These are phyloP conservation scores for Apiotrichum mycotoxinovorans DNA, from an alignment of 1,284 basidiomycete species.

Conservation along the genomic window DNA sequence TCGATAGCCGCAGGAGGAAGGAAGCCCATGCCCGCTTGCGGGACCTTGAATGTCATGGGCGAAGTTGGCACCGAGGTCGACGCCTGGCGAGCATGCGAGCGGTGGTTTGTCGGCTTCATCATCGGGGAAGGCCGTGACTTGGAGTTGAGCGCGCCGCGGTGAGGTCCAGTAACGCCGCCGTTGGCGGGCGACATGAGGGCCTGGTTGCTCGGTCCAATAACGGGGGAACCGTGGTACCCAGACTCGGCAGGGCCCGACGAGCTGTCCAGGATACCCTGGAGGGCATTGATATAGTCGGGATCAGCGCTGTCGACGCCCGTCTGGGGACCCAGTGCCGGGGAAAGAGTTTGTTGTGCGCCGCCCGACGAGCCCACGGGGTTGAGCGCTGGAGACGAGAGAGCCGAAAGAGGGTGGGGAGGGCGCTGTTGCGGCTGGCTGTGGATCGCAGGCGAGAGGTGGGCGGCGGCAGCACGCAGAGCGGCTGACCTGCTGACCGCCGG, in stretches of 20 bases:
- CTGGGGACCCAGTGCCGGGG: constrained; percentile 43
- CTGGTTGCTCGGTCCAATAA: constrained; percentile 6
- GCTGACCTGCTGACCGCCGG: constrained; percentile 36
- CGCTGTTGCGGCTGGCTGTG: constrained; percentile 21
- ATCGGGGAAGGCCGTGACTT: constrained; percentile 48
- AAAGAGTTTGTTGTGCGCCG: constrained; percentile 46
- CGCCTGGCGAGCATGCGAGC: constrained; percentile 23
- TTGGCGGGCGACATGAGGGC: constrained; percentile 14
- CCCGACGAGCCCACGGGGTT: constrained; percentile 45
- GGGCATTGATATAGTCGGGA: constrained; percentile 39
- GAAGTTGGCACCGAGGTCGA: constrained; percentile 28
- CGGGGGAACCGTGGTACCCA: constrained; percentile 14
- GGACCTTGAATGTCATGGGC: constrained; percentile 25
- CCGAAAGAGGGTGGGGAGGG: constrained; percentile 37
- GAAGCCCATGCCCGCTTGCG: constrained; percentile 24
- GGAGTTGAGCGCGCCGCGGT: constrained; percentile 33
- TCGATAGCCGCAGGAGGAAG: constrained; percentile 43
- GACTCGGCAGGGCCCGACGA: not conserved
- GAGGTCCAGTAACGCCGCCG: constrained; percentile 33
- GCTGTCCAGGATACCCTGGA: constrained; percentile 35
- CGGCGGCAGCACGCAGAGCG: constrained; percentile 28
- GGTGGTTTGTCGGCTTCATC: constrained; percentile 47
- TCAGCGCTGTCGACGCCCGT: constrained; percentile 32
- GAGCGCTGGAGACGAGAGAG: constrained; percentile 40
- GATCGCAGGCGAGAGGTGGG: constrained; percentile 22